These are phyloP conservation scores for Suhomyces sp. DNA, from an alignment of 805 yeast genomes.

Conservation along the genomic window DNA sequence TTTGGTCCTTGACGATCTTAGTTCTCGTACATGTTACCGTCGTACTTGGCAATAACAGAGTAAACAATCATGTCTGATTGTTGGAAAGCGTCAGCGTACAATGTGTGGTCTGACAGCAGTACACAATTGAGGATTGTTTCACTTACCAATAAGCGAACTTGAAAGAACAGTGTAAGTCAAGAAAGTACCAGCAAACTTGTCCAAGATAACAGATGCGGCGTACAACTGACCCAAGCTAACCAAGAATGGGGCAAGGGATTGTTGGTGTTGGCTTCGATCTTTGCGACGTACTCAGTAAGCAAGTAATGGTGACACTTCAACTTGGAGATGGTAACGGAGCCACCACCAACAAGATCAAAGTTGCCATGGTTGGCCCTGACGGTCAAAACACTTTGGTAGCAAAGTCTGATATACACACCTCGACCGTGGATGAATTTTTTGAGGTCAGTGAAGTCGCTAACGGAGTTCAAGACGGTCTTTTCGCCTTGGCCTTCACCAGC, in stretches of 20 bases:
- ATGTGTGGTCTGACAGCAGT: conserved; percentile 53
- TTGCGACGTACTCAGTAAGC: conserved; percentile 36
- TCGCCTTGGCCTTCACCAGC: conserved; percentile 20
- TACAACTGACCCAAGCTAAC: conserved; percentile 57
- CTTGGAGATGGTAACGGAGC: conserved; percentile 47
- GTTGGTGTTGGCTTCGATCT: conserved; percentile 33
- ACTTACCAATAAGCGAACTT: conserved; percentile 43
- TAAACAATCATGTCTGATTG: conserved; percentile 42
- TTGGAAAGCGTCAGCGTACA: conserved; percentile 49
- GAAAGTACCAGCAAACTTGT: conserved; percentile 68
- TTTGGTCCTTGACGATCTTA: conserved; percentile 32
- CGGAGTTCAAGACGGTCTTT: conserved; percentile 22
- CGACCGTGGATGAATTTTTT: conserved; percentile 33
- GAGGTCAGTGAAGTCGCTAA: conserved; percentile 27
- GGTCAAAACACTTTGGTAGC: conserved; percentile 27
- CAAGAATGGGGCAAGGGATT: conserved; percentile 47
- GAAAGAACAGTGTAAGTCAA: conserved; percentile 59
- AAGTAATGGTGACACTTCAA: conserved; percentile 50
- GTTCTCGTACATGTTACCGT: conserved; percentile 45
- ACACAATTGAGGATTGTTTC: conserved; percentile 31
- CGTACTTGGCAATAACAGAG: conserved; percentile 41
- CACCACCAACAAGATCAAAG: conserved; percentile 47
- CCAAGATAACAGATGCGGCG: conserved; percentile 56
- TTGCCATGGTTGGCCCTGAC: conserved; percentile 32
- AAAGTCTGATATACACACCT: conserved; percentile 40